These are phyloP conservation scores for Pythium utonaiense DNA, from an alignment of 352 stramenopile genomes.

Conservation along the genomic window DNA sequence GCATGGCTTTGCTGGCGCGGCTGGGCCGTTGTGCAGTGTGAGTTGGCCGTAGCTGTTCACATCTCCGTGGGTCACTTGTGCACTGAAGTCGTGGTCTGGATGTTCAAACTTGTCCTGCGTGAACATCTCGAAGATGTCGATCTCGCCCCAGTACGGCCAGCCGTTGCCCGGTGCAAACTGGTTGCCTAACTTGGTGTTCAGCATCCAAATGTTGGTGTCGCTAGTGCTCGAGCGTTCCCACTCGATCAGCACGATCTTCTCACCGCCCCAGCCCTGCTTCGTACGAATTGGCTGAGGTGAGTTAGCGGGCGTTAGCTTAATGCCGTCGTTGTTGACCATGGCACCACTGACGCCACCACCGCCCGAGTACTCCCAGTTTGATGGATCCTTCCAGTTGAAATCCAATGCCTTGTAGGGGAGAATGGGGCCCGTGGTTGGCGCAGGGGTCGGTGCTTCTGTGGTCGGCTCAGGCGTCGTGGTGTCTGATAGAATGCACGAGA, in stretches of 20 bases:
- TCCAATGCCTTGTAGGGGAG: slow-evolving; percentile 49
- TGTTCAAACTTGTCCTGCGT: slow-evolving; percentile 45
- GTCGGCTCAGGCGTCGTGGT: slow-evolving; percentile 19
- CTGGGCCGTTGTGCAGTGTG: slow-evolving; percentile 69
- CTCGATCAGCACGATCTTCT: slow-evolving; percentile 72
- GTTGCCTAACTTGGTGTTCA: slow-evolving; percentile 66
- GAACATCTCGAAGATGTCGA: slow-evolving; percentile 86
- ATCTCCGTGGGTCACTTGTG: slow-evolving; percentile 31
- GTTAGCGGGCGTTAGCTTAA: slow-evolving; percentile 51
- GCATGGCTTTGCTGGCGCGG: slow-evolving; percentile 35
- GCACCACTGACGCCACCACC: slow-evolving; percentile 28
- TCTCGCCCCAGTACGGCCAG: slow-evolving; percentile 74
- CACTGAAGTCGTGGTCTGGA: slow-evolving; percentile 48
- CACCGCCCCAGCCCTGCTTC: slow-evolving; percentile 53
- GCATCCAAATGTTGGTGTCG: slow-evolving; percentile 85
- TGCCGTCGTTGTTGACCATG: slow-evolving; percentile 48
- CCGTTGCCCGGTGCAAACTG: slow-evolving; percentile 57
- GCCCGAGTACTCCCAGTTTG: slow-evolving; percentile 61
- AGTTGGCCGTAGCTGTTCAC: slow-evolving; percentile 62
- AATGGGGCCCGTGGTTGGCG: slow-evolving; percentile 25
- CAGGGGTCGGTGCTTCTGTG: slow-evolving; percentile 4
- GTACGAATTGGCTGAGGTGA: slow-evolving; percentile 58
- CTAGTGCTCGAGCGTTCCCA: slow-evolving; percentile 59
- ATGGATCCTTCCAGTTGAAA: slow-evolving; percentile 64
- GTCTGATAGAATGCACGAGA: background rate